Evolutionary conservation across 139 green algal species (phyloP), one percentile per base, ranked within the genome.

Genomic region (Chlorella sp.): DNA sequence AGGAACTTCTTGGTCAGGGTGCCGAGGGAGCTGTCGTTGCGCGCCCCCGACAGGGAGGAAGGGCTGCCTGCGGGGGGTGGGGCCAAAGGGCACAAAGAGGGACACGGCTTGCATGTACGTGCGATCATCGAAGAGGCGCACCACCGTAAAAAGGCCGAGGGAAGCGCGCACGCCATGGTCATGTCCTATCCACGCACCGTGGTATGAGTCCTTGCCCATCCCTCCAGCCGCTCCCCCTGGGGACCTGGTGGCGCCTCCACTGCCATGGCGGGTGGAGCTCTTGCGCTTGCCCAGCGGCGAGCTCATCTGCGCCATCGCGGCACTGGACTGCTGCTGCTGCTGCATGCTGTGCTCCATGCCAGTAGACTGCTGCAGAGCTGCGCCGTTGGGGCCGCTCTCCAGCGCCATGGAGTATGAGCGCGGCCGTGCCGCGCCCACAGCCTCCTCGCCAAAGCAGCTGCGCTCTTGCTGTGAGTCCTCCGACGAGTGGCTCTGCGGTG

Each of bases 1-100:
- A 98, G 77, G 71, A 98, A 98, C 70, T 96, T 96, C 35, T 91
- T 93, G 0, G 94, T 98, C 29, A 98, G 83, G 70, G 94, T 83
- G 5, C 92, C 90, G 20, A 97, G 77, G 0, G 83, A 92, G 75
- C 85, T 92, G 77, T 97, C 93, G 72, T 93, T 91, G 1, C 92
- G 82, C 66, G 87, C 88, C 24, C n/a, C 6, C 24, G 61, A 74
- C 20, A 69, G 63, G 1, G 71, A 42, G 62, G 49, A 76, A 10
- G 74, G 74, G 4, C 51, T 70, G 2, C 74, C 74, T 79, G 69
- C 32, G 14, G 42, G 10, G 17, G 10, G 42, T 24, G 17, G 42
- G 42, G 42, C 10, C 42, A n/a, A n/a, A n/a, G n/a, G n/a, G n/a
- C n/a, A n/a, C n/a, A n/a, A n/a, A n/a, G n/a, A n/a, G 42, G 42